These are phyloP conservation scores for Trichophyton schoenleinii DNA, from an alignment of 2,329 filamentous ascomycete species.

Conservation along the genomic window DNA sequence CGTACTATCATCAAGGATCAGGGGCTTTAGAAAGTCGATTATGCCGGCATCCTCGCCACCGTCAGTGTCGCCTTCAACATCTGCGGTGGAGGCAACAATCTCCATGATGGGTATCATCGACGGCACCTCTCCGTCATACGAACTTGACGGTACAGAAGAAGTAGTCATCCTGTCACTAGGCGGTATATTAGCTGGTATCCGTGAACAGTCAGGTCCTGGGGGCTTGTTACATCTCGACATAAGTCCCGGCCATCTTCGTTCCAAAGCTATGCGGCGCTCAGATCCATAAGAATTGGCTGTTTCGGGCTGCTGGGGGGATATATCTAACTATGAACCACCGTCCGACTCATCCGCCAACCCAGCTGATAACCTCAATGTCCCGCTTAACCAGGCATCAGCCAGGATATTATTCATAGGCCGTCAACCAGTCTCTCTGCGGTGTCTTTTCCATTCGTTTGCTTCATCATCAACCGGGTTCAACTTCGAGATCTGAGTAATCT, in stretches of 20 bases:
- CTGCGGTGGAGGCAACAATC: not conserved
- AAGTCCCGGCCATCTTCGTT: not conserved
- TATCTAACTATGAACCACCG: not conserved
- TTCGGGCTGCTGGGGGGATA: not conserved
- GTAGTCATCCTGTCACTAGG: not conserved
- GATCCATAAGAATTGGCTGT: not conserved
- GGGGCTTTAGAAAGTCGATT: constrained; percentile 1
- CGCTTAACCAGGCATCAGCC: not conserved
- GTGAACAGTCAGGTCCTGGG: not conserved
- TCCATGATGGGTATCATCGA: not conserved
- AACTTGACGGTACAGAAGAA: not conserved
- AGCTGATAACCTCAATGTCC: not conserved
- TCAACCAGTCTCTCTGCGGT: not conserved
- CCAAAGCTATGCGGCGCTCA: too few species aligned
- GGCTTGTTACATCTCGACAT: not conserved
- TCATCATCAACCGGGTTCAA: not conserved
- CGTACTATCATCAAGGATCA: constrained; percentile 8
- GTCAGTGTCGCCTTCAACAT: not conserved
- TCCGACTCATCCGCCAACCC: not conserved
- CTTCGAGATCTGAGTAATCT: not conserved
- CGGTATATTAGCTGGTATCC: not conserved
- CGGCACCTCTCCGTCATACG: not conserved
- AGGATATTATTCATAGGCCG: not conserved
- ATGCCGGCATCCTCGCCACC: not conserved
- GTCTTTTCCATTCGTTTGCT: not conserved